phyloP scores from a whole-genome alignment of 371 early-diverging fungal species.

The Blyttiomyces sp. region DNA sequence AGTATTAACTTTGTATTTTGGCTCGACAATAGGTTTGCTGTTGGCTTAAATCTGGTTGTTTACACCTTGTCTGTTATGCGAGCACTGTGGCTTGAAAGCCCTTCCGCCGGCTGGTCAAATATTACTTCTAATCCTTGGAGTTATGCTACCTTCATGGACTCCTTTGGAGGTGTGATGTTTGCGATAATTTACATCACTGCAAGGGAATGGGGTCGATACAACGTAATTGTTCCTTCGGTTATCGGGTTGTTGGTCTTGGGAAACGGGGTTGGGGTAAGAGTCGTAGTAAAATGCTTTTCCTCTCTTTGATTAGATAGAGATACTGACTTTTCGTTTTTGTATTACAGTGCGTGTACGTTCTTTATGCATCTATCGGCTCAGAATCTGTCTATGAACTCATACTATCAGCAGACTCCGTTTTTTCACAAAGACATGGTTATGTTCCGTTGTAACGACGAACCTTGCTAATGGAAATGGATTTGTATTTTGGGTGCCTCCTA shows the following conservation, averaged over 20 bases:
- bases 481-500: too few relatives aligned
- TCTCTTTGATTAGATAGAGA: too few relatives aligned
- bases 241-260: neutral
- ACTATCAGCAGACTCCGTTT: too few relatives aligned
- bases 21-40: neutral
- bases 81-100: neutral
- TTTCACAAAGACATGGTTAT: too few relatives aligned
- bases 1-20: too few relatives aligned
- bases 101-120: neutral
- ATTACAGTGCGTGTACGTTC: too few relatives aligned
- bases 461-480: too few relatives aligned
- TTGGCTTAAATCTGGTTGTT: neutral
- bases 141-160: conserved; percentile 1
- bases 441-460: too few relatives aligned
- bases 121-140: neutral
- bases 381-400: too few relatives aligned
- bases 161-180: conserved; percentile 3
- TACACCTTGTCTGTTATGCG: neutral
- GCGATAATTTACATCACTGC: conserved; percentile 1
- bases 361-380: too few relatives aligned
- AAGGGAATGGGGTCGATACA: neutral
- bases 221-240: neutral
- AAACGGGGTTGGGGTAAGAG: conserved; percentile 7
- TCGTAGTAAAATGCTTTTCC: too few relatives aligned
- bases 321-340: too few relatives aligned